A percentile compares a stretch with the other conserved stretches of the same genome.
phyloP scores from a whole-genome alignment of 2,329 filamentous ascomycete genomes.

The Paradendryphiella salina region DNA sequence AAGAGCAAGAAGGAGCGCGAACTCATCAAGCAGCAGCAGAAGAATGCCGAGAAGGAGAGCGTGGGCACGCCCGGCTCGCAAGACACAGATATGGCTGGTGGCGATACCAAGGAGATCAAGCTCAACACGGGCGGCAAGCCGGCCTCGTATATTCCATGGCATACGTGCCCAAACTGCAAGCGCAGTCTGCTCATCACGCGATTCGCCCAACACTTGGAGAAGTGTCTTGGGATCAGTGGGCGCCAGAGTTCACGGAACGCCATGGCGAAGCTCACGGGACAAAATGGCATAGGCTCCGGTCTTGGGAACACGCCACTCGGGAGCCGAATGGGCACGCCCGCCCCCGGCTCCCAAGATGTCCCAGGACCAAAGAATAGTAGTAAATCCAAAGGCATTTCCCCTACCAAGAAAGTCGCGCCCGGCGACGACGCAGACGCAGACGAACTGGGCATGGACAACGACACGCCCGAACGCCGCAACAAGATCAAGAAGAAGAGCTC shows the following conservation, averaged over 20 bases:
- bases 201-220: conserved; percentile 64
- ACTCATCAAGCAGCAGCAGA: conserved; percentile 49
- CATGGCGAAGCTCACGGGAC: conserved; percentile 51
- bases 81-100: conserved; percentile 46
- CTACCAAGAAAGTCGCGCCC: conserved; percentile 35
- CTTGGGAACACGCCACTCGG: conserved; percentile 49
- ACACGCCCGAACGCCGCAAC: conserved; percentile 49
- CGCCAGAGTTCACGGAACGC: conserved; percentile 56
- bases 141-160: conserved; percentile 55
- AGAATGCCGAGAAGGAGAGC: conserved; percentile 49
- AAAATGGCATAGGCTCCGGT: conserved; percentile 48
- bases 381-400: conserved; percentile 17
- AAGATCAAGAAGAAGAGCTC: conserved; percentile 57
- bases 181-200: conserved; percentile 63
- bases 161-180: conserved; percentile 63
- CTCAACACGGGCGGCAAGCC: conserved; percentile 54
- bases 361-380: conserved; percentile 35
- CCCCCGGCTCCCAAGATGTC: conserved; percentile 41
- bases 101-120: conserved; percentile 50
- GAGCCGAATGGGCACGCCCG: conserved; percentile 50
- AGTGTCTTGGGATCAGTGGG: conserved; percentile 62
- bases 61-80: conserved; percentile 53
- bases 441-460: conserved; percentile 48
- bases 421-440: conserved; percentile 33
- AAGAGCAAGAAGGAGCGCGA: conserved; percentile 76